Base-by-base conservation (phyloP, 495 filamentous ascomycete species). In the Haplographium delicatum region DNA sequence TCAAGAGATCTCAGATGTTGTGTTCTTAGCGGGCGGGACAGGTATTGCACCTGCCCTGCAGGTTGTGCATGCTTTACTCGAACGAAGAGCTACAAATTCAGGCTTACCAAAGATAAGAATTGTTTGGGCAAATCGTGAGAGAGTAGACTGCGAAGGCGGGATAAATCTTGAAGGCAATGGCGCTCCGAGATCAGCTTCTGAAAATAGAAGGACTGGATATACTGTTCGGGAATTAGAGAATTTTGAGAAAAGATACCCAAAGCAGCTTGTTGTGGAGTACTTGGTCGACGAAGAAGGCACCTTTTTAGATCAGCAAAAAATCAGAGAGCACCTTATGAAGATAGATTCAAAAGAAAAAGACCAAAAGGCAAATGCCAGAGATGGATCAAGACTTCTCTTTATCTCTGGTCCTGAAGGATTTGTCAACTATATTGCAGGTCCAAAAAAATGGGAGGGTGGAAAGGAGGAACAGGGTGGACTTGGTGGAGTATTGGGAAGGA, bases 391-490 rank as follows among this genome's bases (percentile, higher is more conserved):
- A 49, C 55, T 94, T 35, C 69, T 96, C 23, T 68, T 95, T 41
- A 72, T 97, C 4, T 91, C 88, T 2, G 93, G 93, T 0, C 91
- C 93, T 0, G 88, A 93, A 34, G 91, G 93, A 13, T 98, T 97
- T 68, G 76, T 96, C 39, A 74, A 72, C 22, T 76, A 82, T 56
- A 85, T 85, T 68, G 86, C 86, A 5, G 91, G 91, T 4, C 73
- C 79, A 4, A 95, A 94, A 66, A 62, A 73, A 2, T 91, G 83
- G 81, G 74, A 73, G 3, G 72, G 72, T 41, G 89, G 89, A 5
- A 68, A 70, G 56, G 86, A 95, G 68, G 67, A 74, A 15, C 86
- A 91, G 58, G 91, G 88, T 2, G 57, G 63, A 44, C 42, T 81
- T 13, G 64, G 63, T 2, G 72, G 72, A 2, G 41, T 73, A n/a